These are phyloP conservation scores for Beauveria australis DNA, from an alignment of 2,329 filamentous ascomycete genomes.

Conservation along the genomic window DNA sequence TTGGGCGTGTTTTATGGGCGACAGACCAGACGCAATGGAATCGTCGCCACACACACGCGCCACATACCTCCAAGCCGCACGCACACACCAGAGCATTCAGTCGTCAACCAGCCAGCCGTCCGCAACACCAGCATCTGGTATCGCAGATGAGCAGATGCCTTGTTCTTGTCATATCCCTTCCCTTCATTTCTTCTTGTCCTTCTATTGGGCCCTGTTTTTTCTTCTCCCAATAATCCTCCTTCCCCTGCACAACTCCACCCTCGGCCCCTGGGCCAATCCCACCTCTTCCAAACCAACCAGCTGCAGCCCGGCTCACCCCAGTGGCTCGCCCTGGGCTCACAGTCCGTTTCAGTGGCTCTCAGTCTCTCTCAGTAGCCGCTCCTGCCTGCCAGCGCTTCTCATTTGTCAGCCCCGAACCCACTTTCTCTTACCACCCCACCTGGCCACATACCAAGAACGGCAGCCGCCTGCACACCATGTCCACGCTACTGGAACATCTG, in stretches of 20 bases:
- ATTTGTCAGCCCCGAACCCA: neutral
- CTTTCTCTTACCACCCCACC: conserved; percentile 1
- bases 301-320: neutral
- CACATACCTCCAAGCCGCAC: neutral
- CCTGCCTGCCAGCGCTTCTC: neutral
- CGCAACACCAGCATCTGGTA: neutral
- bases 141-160: neutral
- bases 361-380: neutral
- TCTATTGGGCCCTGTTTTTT: conserved; percentile 1
- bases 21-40: neutral
- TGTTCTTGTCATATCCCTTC: neutral
- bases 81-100: too few species aligned
- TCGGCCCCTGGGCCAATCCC: conserved; percentile 6
- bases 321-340: neutral
- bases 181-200: neutral
- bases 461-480: neutral
- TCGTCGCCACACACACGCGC: neutral
- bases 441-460: conserved; percentile 9
- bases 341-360: neutral
- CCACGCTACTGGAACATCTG: neutral
- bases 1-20: neutral
- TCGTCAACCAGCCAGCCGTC: neutral
- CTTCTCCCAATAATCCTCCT: neutral
- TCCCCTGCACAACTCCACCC: conserved; percentile 4
- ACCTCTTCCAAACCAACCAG: conserved; percentile 8